A percentile compares a stretch with the other conserved stretches of the same genome.
These are phyloP conservation scores for Exophiala oligosperma DNA, from an alignment of 2,329 filamentous ascomycete species.

Conservation along the genomic window DNA sequence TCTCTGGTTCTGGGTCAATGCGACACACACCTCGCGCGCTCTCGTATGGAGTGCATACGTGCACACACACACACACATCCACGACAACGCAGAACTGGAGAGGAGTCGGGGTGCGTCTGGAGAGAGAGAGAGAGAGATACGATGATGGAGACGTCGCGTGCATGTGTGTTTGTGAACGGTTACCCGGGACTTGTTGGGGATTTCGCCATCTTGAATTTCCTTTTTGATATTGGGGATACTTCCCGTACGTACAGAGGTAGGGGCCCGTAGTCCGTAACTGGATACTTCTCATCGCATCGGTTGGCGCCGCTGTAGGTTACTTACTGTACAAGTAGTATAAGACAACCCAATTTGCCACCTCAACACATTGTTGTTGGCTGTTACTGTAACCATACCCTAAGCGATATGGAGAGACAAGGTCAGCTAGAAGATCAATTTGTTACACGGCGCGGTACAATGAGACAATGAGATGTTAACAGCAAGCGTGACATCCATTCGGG, in stretches of 20 bases:
- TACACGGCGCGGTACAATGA: neutral
- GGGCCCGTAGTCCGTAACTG: no score
- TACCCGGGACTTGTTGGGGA: no score
- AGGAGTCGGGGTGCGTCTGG: slow-evolving; percentile 4
- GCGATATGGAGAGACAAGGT: no score
- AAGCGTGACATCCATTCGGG: no score
- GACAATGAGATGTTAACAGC: no score
- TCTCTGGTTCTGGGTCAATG: neutral
- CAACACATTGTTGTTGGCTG: neutral
- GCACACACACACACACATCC: neutral
- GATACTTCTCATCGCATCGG: no score
- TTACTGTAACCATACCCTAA: neutral
- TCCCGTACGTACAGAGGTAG: no score
- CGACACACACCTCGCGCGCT: neutral
- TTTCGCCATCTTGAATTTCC: slow-evolving; percentile 1
- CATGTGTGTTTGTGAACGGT: no score
- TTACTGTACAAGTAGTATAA: neutral
- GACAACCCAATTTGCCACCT: slow-evolving; percentile 13
- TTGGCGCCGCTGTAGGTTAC: neutral
- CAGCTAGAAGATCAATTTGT: neutral
- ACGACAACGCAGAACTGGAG: neutral
- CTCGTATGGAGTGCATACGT: neutral
- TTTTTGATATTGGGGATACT: neutral
- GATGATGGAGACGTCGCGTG: no score
- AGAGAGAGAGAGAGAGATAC: neutral